These are phyloP conservation scores for Bidens hawaiensis DNA, from an alignment of 140 eudicot genomes.

Conservation along the genomic window DNA sequence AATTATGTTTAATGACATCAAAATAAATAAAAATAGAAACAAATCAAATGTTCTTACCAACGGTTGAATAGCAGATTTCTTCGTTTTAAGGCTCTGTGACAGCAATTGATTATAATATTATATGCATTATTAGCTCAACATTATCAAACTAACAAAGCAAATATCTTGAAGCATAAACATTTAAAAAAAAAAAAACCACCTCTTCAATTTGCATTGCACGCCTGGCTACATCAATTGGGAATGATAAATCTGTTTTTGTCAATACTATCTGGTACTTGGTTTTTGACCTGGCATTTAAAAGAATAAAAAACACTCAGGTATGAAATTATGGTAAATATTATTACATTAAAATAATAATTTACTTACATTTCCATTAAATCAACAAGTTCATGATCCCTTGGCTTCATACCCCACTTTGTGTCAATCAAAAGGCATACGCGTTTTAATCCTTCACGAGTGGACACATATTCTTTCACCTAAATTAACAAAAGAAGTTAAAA, in stretches of 20 bases:
- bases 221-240: slow-evolving; percentile 91
- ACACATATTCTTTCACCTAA: slow-evolving; percentile 94
- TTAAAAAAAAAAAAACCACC: slow-evolving; percentile 42
- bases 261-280: slow-evolving; percentile 88
- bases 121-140: slow-evolving; percentile 6
- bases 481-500: not conserved
- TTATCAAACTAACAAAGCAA: not conserved
- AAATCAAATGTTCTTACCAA: slow-evolving; percentile 46
- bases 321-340: not conserved
- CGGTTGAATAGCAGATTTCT: slow-evolving; percentile 80
- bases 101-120: slow-evolving; percentile 15
- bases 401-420: slow-evolving; percentile 99
- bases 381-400: slow-evolving; percentile 81
- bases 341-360: not conserved
- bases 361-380: slow-evolving; percentile 85
- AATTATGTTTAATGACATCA: not conserved
- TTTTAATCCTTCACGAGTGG: slow-evolving; percentile 77
- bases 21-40: slow-evolving; percentile 1
- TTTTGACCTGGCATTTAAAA: slow-evolving; percentile 54
- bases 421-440: slow-evolving; percentile 90
- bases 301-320: not conserved
- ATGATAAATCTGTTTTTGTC: slow-evolving; percentile 81
- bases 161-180: not conserved
- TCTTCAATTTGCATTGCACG: slow-evolving; percentile 97
- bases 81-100: slow-evolving; percentile 70